Percentiles rank a stretch among this genome's conserved stretches.
Evolutionary conservation across 176 grass and related monocot genomes (phyloP).

Genomic region (Aegilops sharonensis): DNA sequence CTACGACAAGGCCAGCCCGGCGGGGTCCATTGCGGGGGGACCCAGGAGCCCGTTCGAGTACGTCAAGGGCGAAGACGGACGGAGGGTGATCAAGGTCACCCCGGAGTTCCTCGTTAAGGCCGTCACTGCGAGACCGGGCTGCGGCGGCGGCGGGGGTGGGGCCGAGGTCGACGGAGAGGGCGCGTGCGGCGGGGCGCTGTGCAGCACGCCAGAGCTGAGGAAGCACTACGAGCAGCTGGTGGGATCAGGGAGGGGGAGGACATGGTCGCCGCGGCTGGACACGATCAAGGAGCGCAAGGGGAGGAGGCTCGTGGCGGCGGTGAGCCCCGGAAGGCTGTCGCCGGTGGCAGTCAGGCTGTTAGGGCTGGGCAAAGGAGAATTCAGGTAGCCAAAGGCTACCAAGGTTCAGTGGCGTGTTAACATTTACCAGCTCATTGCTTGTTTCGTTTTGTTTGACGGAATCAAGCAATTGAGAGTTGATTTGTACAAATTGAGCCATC

Average conservation of each 20-base stretch:
- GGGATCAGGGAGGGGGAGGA: conserved; percentile 38
- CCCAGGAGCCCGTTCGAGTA: conserved; percentile 65
- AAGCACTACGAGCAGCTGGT: conserved; percentile 98
- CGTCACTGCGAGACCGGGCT: conserved; percentile 18
- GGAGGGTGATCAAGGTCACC: conserved; percentile 65
- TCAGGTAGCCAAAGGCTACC: conserved; percentile 10
- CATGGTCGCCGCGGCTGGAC: conserved; percentile 84
- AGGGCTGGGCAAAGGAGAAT: conserved; percentile 18
- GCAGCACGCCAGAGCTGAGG: conserved; percentile 90
- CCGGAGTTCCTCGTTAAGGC: conserved; percentile 61
- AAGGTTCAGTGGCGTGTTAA: neutral
- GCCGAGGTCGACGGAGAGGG: neutral
- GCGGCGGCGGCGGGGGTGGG: neutral
- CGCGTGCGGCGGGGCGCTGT: conserved; percentile 32
- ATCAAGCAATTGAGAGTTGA: neutral
- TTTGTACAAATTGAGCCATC: neutral
- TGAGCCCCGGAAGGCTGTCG: conserved; percentile 44
- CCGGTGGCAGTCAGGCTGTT: conserved; percentile 56
- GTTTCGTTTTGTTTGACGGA: neutral
- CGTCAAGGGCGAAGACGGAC: conserved; percentile 56
- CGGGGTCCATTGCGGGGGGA: conserved; percentile 22
- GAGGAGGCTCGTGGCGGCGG: neutral
- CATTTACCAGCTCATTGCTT: neutral
- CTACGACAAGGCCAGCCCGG: conserved; percentile 17
- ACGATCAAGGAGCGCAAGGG: conserved; percentile 70